These are phyloP conservation scores for Cryptomeria japonica DNA, from an alignment of 75 land plant genomes.

Conservation along the genomic window DNA sequence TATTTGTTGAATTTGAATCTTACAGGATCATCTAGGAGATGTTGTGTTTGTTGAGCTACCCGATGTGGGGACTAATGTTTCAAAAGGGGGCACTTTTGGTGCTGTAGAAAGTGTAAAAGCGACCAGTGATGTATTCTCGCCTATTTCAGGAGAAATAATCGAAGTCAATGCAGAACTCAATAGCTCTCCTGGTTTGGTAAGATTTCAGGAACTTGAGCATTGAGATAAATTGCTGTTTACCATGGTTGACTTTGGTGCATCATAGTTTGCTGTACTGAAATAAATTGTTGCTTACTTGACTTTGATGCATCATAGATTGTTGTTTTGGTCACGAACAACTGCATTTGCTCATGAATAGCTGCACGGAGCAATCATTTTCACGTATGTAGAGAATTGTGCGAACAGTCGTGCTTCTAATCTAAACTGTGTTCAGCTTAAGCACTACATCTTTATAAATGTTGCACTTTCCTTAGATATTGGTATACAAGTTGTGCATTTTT, in stretches of 20 bases:
- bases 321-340: background rate
- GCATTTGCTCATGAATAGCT: background rate
- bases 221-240: background rate
- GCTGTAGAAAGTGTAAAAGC: constrained; percentile 97
- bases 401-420: background rate
- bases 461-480: background rate
- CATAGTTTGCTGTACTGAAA: background rate
- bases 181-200: constrained; percentile 73
- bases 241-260: background rate
- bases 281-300: too few relatives aligned
- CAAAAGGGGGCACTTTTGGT: constrained; percentile 65
- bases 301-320: background rate
- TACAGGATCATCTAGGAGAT: constrained; percentile 90
- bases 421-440: background rate
- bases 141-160: constrained; percentile 75
- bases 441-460: background rate
- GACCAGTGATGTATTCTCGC: constrained; percentile 78
- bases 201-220: constrained; percentile 1
- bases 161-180: constrained; percentile 73
- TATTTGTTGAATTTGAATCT: constrained; percentile 1
- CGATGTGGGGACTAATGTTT: constrained; percentile 65
- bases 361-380: background rate
- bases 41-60: constrained; percentile 92
- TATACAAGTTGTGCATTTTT: background rate
- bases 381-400: background rate